Evolutionary conservation across 1,284 basidiomycete genomes (phyloP), one percentile per base, ranked within the genome.

Genomic region (Ceratobasidium sp.): DNA sequence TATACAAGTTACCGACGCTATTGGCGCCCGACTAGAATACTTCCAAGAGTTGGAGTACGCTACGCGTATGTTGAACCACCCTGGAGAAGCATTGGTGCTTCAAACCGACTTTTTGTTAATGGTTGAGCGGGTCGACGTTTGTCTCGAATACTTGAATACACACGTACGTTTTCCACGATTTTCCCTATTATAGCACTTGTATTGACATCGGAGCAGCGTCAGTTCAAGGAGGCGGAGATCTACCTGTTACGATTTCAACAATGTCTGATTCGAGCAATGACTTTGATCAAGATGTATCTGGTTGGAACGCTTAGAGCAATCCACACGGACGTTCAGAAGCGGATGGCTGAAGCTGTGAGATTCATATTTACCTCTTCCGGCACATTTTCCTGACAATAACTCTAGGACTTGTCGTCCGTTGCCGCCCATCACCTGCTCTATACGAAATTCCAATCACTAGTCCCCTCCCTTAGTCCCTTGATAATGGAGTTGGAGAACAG

Each of bases 211-310:
- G 64, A 25, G 44, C 81, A 98, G 95, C 89, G 94, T 80, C 91
- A 96, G 82, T 98, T 92, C 85, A 89, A 89, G 80, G 96, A 98
- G 85, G 91, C 95, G 9, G 95, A 97, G 81, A 86, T 98, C 22
- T 98, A 97, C 82, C 86, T 97, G 9, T 87, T 98, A 25, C 91
- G 96, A 32, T 98, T 96, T 84, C 95, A 97, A 81, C 96, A 98
- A 84, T 98, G 96, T 83, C 91, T 98, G 89, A 97, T 95, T 0
- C 90, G 96, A 46, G 94, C 95, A 29, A 97, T 98, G 96, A 97
- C 95, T 0, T 87, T 98, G 68, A 95, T 98, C 85, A 96, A 94
- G 82, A 95, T 98, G 89, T 95, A 93, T 84, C 97, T 97, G 81
- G 91, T 96, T 29, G 92, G 92, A 3, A 91, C 93, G 1, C 86